Conservation (phyloP, 169 alveolate species). For the Cryptosporidium ubiquitum region DNA sequence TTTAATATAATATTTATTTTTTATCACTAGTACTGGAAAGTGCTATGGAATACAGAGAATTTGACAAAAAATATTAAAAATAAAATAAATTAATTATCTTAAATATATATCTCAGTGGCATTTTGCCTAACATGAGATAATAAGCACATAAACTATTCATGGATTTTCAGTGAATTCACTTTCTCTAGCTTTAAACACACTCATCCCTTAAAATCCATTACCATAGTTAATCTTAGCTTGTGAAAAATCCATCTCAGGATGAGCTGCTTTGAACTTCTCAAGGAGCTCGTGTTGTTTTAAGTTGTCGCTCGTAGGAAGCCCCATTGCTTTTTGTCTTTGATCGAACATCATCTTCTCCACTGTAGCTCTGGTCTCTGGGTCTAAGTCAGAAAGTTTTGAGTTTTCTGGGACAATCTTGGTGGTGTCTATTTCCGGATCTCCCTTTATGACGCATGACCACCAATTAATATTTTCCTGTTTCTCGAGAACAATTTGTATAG, state of each 20-base stretch:
- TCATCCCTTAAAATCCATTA: slow-evolving; percentile 16
- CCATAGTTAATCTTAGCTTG: slow-evolving; percentile 92
- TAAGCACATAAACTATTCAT: neutral
- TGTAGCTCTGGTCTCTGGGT: slow-evolving; percentile 95
- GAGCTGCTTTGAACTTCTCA: slow-evolving; percentile 93
- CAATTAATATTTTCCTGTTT: slow-evolving; percentile 93
- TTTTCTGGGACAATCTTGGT: slow-evolving; percentile 97
- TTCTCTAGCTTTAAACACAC: neutral
- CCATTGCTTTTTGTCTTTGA: slow-evolving; percentile 90
- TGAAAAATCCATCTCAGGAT: slow-evolving; percentile 98
- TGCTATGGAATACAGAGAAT: neutral
- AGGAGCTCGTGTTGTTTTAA: slow-evolving; percentile 91
- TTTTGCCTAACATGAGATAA: neutral
- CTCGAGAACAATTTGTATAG: slow-evolving; percentile 89
- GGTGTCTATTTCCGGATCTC: slow-evolving; percentile 95
- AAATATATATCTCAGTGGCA: neutral
- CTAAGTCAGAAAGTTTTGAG: slow-evolving; percentile 94
- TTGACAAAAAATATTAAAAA: neutral
- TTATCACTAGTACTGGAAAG: neutral
- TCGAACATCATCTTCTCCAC: slow-evolving; percentile 98
- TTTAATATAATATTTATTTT: neutral
- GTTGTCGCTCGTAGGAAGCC: slow-evolving; percentile 94
- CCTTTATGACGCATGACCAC: slow-evolving; percentile 96
- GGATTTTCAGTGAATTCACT: neutral
- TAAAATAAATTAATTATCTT: neutral